Base-by-base conservation (phyloP, 2,329 filamentous ascomycete genomes). In the Penicillium sp. region DNA sequence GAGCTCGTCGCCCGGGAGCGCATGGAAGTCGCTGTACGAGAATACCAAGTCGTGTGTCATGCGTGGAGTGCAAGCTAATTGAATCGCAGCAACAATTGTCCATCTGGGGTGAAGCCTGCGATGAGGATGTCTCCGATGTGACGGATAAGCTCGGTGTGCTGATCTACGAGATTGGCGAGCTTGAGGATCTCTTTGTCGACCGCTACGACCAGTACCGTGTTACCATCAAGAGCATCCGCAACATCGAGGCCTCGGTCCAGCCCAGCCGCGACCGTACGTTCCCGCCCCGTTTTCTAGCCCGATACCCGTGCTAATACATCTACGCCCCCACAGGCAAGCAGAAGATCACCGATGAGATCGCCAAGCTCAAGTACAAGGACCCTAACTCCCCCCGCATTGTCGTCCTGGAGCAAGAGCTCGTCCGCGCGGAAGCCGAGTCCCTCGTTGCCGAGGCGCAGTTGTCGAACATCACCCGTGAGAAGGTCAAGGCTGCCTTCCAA, bases 291-390 rank as follows among this genome's bases (percentile, higher is more conserved):
- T 24, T 8, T 1, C 4, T n/a, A 11, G 18, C 48, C 31, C 14
- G 39, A 29, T n/a, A 13, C 7, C 10, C 40, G 13, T n/a, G 29
- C 38, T n/a, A 36, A 38, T 39, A 44, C 57, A 39, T 43, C 14
- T 7, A 47, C 31, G 31, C 49, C 29, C 29, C 13, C 34, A 44
- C 40, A 95, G 91, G 91, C 77, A 99, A 99, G 82, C 93, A 97
- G 77, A 99, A 97, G 80, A 97, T 99, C 71, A 96, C 91, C 68
- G 94, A 99, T 74, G 91, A 97, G 74, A 99, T 99, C 67, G 93
- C 94, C 47, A 93, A 97, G 76, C 85, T 99, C 68, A 99, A 99
- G 79, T 99, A 97, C 86, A 99, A 99, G 82, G 94, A 99, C 77
- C 94, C 94, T 65, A 96, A 96, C 81, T 97, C 92, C 34, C 92